Evolutionary conservation across 257 asterid genomes (phyloP), one percentile per base, ranked within the genome.

Genomic region (Salvia splendens): DNA sequence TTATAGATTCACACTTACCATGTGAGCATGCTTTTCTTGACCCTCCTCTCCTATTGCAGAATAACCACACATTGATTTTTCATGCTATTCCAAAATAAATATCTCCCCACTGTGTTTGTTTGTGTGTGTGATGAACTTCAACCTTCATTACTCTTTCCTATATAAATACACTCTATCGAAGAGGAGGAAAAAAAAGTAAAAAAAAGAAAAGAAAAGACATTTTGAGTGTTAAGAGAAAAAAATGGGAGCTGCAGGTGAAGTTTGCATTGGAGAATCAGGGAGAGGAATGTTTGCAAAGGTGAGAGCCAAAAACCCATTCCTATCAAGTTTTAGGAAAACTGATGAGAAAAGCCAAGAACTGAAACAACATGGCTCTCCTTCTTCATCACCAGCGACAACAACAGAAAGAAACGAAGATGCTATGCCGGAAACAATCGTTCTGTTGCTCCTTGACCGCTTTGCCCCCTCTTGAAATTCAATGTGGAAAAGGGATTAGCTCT

Each of bases 391-490:
- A 49, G 63, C 68, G 6, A 46, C 64, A 10, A 53, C 64, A 8
- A 72, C 65, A 64, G 62, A 46, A 17, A 28, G 55, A 49, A 71
- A 68, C 15, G 86, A 81, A 8, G 82, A 72, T 30, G 51, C 73
- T 32, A 75, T 85, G 82, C 83, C 80, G 0, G 97, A 90, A 68
- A 72, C 83, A 10, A 78, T 87, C 0, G 64, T 88, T 3, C 72
- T 71, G 36, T 65, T 86, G 85, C 88, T 90, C 76, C 78, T 90
- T 82, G 97, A 90, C 78, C 89, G 94, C 2, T 87, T 87, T 58
- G 88, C 91, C n/a, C 90, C 95, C 1, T 79, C 82, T 36, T 90
- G 80, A 81, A 24, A 43, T 52, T 36, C 32, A 47, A 64, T 33
- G 63, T 36, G 11, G 12, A 40, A 12, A 36, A 47, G 69, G 40